Conservation (phyloP, 768 basidiomycete species). For the Serendipita indica region DNA sequence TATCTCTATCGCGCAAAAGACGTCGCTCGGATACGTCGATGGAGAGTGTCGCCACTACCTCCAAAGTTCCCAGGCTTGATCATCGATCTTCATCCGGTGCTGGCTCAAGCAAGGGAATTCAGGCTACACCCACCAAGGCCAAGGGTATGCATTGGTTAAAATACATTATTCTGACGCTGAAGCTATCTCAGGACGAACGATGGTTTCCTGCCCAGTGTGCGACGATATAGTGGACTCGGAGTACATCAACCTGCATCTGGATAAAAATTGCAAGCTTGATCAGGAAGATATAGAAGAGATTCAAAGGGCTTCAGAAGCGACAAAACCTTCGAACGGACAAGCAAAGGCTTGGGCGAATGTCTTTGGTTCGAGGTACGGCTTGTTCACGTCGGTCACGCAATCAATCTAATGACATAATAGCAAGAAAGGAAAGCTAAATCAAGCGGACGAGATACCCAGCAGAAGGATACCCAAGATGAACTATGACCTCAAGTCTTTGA, state of each 20-base stretch:
- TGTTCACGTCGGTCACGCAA: background rate
- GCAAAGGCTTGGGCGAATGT: conserved; percentile 8
- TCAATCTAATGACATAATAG: background rate
- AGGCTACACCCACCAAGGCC: background rate
- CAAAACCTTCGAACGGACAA: background rate
- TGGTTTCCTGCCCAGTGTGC: conserved; percentile 1
- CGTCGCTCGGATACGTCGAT: conserved; percentile 4
- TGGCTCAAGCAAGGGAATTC: background rate
- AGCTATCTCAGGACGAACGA: background rate
- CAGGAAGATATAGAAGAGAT: background rate
- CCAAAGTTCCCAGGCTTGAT: background rate
- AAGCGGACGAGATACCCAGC: background rate
- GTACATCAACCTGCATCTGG: conserved; percentile 1
- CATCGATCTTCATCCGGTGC: background rate
- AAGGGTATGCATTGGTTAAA: background rate
- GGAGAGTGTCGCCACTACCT: background rate
- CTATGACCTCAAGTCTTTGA: background rate
- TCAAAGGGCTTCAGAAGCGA: background rate
- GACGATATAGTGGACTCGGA: conserved; percentile 1
- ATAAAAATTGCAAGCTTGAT: background rate
- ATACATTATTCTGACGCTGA: background rate
- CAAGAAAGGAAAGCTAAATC: background rate
- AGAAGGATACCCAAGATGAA: conserved; percentile 2
- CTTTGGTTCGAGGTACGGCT: background rate
- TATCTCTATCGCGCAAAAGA: background rate